These are phyloP conservation scores for Diplosphaera chodatii DNA, from an alignment of 139 green algal species.

Conservation along the genomic window DNA sequence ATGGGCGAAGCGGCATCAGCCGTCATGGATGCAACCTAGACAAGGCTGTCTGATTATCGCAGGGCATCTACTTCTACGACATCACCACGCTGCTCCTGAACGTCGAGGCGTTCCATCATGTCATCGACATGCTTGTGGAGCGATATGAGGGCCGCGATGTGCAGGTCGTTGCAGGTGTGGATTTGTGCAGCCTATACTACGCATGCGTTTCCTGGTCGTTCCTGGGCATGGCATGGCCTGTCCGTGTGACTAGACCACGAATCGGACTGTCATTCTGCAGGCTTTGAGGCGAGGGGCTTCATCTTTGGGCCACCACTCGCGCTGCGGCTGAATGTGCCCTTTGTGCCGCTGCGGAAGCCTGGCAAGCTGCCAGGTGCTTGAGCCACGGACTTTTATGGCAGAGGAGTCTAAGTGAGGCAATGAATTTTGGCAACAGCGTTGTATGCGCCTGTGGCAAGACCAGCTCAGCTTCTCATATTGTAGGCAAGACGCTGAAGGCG, in stretches of 20 bases:
- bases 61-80: slow-evolving; percentile 93
- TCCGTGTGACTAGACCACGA: no score
- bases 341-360: slow-evolving; percentile 94
- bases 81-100: slow-evolving; percentile 93
- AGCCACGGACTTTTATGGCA: no score
- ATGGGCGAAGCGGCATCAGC: no score
- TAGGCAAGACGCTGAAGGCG: slow-evolving; percentile 77
- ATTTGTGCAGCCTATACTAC: background rate
- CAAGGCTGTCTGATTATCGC: background rate
- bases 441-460: background rate
- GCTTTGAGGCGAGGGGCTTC: slow-evolving; percentile 94
- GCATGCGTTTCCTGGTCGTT: no score
- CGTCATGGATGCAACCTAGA: no score
- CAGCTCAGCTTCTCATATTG: slow-evolving; percentile 7
- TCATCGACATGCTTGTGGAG: slow-evolving; percentile 76
- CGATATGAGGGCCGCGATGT: slow-evolving; percentile 70
- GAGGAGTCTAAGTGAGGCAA: slow-evolving; percentile 1
- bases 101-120: slow-evolving; percentile 69
- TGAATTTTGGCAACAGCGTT: slow-evolving; percentile 4
- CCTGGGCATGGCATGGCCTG: no score
- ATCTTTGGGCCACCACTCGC: slow-evolving; percentile 97
- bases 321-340: slow-evolving; percentile 70
- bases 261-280: no score
- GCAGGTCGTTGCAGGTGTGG: slow-evolving; percentile 76
- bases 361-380: slow-evolving; percentile 91